Percentiles rank a stretch among this genome's conserved stretches.
Evolutionary conservation across 129 eudicot genomes (phyloP).

Genomic region (sunflower (Helianthus annuus)): DNA sequence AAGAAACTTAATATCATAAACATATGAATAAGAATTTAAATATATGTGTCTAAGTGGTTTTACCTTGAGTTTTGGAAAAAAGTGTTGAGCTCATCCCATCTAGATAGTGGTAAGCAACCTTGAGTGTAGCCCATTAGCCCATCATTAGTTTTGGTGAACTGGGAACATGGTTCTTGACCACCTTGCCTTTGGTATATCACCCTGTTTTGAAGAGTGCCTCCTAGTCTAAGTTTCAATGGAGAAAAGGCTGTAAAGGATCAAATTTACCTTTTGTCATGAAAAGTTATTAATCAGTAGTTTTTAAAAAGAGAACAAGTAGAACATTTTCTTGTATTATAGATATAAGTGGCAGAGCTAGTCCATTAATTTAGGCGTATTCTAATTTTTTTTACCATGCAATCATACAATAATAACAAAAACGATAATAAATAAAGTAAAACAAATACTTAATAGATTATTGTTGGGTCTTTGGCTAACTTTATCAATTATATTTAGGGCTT

Average conservation of each 20-base stretch:
- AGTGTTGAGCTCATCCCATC: conserved; percentile 80
- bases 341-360: no score
- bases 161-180: conserved; percentile 48
- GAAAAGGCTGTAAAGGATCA: conserved; percentile 68
- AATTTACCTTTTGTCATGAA: background rate
- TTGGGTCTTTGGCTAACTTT: no score
- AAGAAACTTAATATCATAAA: conserved; percentile 30
- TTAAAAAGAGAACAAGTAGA: no score
- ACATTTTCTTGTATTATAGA: no score
- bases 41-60: background rate
- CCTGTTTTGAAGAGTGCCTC: conserved; percentile 88
- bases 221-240: conserved; percentile 86
- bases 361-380: no score
- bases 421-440: no score
- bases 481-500: no score
- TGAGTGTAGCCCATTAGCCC: conserved; percentile 59
- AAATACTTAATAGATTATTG: no score
- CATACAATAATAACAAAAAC: no score
- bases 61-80: conserved; percentile 76
- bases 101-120: conserved; percentile 76
- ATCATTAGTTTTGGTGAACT: conserved; percentile 32
- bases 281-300: no score
- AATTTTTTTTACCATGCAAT: no score
- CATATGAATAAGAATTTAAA: background rate
- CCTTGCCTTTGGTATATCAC: conserved; percentile 55